Conservation (phyloP, 306 rosid species). For the Cicer pinnatifidum region DNA sequence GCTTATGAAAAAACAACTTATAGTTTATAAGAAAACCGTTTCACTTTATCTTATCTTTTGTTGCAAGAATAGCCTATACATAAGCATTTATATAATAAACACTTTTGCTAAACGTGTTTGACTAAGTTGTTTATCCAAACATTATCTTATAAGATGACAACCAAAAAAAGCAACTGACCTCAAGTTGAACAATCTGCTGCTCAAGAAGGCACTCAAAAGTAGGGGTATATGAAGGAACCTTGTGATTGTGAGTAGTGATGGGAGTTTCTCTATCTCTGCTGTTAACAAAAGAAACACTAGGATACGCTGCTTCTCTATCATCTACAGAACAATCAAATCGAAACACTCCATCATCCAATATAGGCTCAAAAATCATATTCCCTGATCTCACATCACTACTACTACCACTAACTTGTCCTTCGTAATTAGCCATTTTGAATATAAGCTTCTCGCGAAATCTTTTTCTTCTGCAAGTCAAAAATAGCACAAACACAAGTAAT, state of each 20-base stretch:
- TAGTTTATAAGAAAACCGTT: too few relatives aligned
- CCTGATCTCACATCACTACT: conserved; percentile 56
- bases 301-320: conserved; percentile 70
- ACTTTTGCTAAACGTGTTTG: too few relatives aligned
- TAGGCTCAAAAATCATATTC: conserved; percentile 73
- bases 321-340: conserved; percentile 81
- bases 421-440: conserved; percentile 57
- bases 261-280: conserved; percentile 65
- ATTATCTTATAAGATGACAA: too few relatives aligned
- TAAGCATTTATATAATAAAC: too few relatives aligned
- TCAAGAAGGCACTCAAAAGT: conserved; percentile 58
- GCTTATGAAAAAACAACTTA: too few relatives aligned
- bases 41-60: too few relatives aligned
- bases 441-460: conserved; percentile 45
- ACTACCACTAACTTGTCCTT: conserved; percentile 46
- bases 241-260: conserved; percentile 48
- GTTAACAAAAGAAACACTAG: conserved; percentile 73
- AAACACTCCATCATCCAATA: conserved; percentile 77
- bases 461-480: conserved; percentile 56
- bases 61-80: too few relatives aligned
- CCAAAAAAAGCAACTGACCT: conserved; percentile 56
- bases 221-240: conserved; percentile 64
- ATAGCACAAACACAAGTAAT: conserved; percentile 20
- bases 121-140: too few relatives aligned
- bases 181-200: conserved; percentile 73